Percentiles rank a stretch among this genome's conserved stretches.
phyloP scores from a whole-genome alignment of 257 asterid genomes.

The Schizonepeta tenuifolia region DNA sequence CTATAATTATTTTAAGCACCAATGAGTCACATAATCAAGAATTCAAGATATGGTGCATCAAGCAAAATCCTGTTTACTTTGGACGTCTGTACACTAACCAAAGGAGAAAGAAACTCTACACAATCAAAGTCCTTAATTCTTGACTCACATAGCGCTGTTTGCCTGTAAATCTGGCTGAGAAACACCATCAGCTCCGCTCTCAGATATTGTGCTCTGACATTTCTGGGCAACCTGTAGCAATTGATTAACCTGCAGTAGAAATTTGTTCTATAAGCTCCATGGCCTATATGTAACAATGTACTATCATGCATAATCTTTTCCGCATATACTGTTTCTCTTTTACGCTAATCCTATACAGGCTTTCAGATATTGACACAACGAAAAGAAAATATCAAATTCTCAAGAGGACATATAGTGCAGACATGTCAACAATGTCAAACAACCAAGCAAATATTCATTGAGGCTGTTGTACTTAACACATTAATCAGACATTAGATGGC shows the following conservation, averaged over 20 bases:
- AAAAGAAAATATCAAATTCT: neutral
- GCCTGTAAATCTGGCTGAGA: slow-evolving; percentile 85
- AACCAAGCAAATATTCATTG: neutral
- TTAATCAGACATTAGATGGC: neutral
- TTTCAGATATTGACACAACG: neutral
- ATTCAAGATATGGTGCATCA: neutral
- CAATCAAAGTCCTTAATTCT: neutral
- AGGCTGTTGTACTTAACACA: neutral
- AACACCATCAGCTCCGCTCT: slow-evolving; percentile 78
- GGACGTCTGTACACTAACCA: neutral
- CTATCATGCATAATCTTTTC: neutral
- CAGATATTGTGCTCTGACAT: slow-evolving; percentile 83
- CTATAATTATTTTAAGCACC: neutral
- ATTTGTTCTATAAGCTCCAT: slow-evolving; percentile 11
- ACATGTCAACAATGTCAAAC: neutral
- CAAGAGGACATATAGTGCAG: slow-evolving; percentile 8
- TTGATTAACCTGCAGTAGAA: slow-evolving; percentile 76
- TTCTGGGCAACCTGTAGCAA: slow-evolving; percentile 89
- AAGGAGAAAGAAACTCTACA: neutral
- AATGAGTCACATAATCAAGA: neutral
- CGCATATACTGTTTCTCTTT: neutral
- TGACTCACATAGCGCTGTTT: slow-evolving; percentile 78
- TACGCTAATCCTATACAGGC: slow-evolving; percentile 6
- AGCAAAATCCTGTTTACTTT: neutral
- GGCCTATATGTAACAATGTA: neutral